Conservation (phyloP, 352 stramenopile genomes). For the Phytopythium delawarense region DNA sequence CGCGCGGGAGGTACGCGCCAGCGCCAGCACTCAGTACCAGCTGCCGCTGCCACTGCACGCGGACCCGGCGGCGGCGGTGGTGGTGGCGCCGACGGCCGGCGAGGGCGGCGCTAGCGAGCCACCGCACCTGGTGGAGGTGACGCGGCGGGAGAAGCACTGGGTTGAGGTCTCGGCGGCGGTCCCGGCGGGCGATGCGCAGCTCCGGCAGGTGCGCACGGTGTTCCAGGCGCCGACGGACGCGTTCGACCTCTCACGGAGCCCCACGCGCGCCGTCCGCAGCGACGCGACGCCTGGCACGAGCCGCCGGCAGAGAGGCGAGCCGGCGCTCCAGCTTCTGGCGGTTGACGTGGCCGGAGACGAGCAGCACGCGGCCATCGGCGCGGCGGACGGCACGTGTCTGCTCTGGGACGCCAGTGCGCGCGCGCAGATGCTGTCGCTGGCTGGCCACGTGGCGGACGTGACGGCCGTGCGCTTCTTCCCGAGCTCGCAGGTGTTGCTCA, state of each 20-base stretch:
- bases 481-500: constrained; percentile 65
- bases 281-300: constrained; percentile 3
- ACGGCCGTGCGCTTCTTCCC: constrained; percentile 61
- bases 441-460: constrained; percentile 60
- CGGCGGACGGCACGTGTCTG: constrained; percentile 44
- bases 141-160: constrained; percentile 31
- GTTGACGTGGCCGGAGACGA: constrained; percentile 54
- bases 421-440: constrained; percentile 24
- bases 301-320: not conserved
- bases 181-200: constrained; percentile 6
- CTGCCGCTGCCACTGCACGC: constrained; percentile 27
- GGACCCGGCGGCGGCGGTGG: constrained; percentile 1
- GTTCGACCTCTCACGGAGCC: constrained; percentile 18
- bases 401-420: constrained; percentile 39
- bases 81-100: not conserved
- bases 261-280: constrained; percentile 3
- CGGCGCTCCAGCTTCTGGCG: constrained; percentile 33
- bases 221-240: constrained; percentile 53
- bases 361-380: constrained; percentile 42
- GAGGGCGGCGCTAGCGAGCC: not conserved
- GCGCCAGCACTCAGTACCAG: constrained; percentile 40
- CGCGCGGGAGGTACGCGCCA: constrained; percentile 11
- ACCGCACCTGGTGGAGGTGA: constrained; percentile 32
- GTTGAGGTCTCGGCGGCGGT: constrained; percentile 35
- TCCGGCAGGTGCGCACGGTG: constrained; percentile 22